A percentile compares a stretch with the other conserved stretches of the same genome.
phyloP scores from a whole-genome alignment of 2,329 filamentous ascomycete genomes.

The Metarhizium rileyi region DNA sequence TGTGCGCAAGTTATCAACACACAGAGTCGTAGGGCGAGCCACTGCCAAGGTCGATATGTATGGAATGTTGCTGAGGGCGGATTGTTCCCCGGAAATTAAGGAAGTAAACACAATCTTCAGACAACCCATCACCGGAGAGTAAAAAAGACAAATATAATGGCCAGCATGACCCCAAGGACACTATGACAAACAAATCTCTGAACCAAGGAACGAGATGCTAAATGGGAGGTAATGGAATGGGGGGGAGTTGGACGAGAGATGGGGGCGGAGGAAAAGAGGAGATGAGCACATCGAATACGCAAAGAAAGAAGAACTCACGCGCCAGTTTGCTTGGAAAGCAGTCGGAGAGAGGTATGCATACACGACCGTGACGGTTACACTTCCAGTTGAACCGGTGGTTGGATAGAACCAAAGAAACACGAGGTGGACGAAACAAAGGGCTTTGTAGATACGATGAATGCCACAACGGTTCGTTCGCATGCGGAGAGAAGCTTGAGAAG shows the following conservation, averaged over 20 bases:
- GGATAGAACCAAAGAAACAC: constrained; percentile 4
- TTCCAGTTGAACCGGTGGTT: constrained; percentile 12
- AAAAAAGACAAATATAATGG: constrained; percentile 6
- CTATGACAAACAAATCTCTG: constrained; percentile 7
- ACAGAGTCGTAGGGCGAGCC: neutral
- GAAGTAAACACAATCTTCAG: constrained; percentile 1
- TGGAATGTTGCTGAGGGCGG: neutral
- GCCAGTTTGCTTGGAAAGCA: constrained; percentile 19
- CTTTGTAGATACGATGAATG: constrained; percentile 8
- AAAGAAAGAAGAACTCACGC: constrained; percentile 19
- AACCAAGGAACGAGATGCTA: constrained; percentile 7
- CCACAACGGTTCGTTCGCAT: constrained; percentile 5
- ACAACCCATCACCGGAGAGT: neutral
- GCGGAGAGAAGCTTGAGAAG: constrained; percentile 6
- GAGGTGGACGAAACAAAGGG: constrained; percentile 7
- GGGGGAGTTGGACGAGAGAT: neutral
- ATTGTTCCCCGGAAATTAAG: neutral
- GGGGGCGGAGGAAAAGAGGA: constrained; percentile 1
- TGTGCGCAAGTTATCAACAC: neutral
- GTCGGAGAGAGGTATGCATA: constrained; percentile 31
- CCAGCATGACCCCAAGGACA: constrained; percentile 7
- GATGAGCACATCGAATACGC: neutral
- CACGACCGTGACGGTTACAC: constrained; percentile 17
- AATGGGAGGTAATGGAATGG: constrained; percentile 4
- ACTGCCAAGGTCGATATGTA: neutral